Base-by-base conservation (phyloP, 1,139 yeast genomes). In the Lodderomyces metapsilosis region DNA sequence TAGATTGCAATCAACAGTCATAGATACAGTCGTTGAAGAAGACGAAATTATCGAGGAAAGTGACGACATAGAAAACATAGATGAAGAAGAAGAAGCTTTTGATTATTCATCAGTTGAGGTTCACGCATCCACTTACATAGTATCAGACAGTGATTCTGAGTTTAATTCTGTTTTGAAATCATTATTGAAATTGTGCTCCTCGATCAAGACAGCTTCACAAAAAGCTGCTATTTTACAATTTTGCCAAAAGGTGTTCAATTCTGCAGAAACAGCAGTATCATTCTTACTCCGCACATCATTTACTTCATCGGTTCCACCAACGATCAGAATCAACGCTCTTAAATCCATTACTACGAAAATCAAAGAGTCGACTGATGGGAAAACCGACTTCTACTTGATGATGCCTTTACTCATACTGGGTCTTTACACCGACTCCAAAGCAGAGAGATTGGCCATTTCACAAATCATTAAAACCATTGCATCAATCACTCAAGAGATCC, bases 1-100 rank as follows among this genome's bases (percentile, higher is more conserved):
- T 71, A 70, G 74, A 45, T 66, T 87, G 39, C 84, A 86, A 65
- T 71, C 83, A 1, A 80, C 88, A 1, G 65, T 84, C 43, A 52
- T 53, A 4, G 41, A 48, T n/a, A 44, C 30, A 12, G 30, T 25
- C 9, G 30, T 12, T 25, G 30, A 25, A 25, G 30, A 25, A 25
- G 30, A 12, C 9, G 30, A 25, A 4, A 5, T 25, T 12, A 11
- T 11, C 4, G 36, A 33, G 3, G n/a, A n/a, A n/a, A n/a, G n/a
- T n/a, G n/a, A n/a, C n/a, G n/a, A n/a, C n/a, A n/a, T n/a, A n/a
- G n/a, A n/a, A n/a, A n/a, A n/a, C n/a, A n/a, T n/a, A n/a, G n/a
- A n/a, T n/a, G 25, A 33, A n/a, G 7, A 20, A 5, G 17, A 13
- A 10, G 36, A 34, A 12, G 38, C 11, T 10, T 36, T 59, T 20